These are phyloP conservation scores for Trifolium dubium DNA, from an alignment of 306 rosid species.

Conservation along the genomic window DNA sequence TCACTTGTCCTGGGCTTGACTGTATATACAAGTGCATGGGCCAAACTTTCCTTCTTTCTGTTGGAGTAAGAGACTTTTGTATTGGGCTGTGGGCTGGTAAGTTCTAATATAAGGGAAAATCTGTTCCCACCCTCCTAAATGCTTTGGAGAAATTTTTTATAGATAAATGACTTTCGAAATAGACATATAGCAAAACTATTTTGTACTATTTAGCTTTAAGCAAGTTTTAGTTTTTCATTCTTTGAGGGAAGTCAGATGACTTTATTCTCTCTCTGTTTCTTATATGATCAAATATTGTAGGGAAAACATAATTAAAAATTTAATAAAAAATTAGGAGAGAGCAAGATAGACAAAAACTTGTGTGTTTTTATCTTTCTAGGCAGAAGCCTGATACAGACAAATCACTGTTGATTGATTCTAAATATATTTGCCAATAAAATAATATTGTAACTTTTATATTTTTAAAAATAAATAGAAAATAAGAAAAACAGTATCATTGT, in stretches of 20 bases:
- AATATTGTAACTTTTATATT: no score
- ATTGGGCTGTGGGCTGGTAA: neutral
- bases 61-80: neutral
- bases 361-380: neutral
- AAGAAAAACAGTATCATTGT: no score
- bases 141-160: neutral
- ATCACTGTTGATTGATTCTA: neutral
- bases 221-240: neutral
- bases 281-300: neutral
- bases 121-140: neutral
- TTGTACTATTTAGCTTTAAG: neutral
- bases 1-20: no score
- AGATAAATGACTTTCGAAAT: no score
- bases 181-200: no score
- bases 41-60: no score
- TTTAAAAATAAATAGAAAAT: no score
- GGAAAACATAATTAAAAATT: neutral
- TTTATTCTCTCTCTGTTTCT: neutral
- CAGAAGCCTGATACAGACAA: slow-evolving; percentile 6
- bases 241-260: neutral
- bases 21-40: no score
- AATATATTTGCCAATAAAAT: neutral
- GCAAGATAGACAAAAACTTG: neutral
- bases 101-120: neutral
- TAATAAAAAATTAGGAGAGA: neutral